A percentile compares a stretch with the other conserved stretches of the same genome.
Conservation (phyloP, 164 flowering plant genomes). For the Brasenia schreberi region DNA sequence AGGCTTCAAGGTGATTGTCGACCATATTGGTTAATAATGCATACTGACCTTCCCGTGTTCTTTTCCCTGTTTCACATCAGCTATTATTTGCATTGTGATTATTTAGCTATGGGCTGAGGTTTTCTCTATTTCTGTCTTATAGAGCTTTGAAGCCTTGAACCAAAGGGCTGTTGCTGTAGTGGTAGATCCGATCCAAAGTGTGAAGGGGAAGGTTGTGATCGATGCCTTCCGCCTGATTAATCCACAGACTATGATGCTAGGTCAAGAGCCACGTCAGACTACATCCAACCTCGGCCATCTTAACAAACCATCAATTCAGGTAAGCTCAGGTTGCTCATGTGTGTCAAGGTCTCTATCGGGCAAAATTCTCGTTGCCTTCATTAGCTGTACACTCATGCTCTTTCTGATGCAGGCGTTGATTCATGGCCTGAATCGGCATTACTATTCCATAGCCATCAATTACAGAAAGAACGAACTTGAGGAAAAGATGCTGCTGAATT, state of each 20-base stretch:
- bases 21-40: too few species aligned
- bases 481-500: conserved; percentile 41
- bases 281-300: conserved; percentile 69
- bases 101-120: not conserved
- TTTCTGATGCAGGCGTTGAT: conserved; percentile 45
- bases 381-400: too few species aligned
- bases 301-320: conserved; percentile 29
- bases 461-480: conserved; percentile 92
- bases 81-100: not conserved
- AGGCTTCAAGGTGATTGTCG: too few species aligned
- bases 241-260: conserved; percentile 91
- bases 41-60: too few species aligned
- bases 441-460: conserved; percentile 92
- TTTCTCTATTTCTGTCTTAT: not conserved
- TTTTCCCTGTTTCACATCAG: too few species aligned
- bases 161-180: conserved; percentile 28
- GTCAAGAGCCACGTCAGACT: conserved; percentile 96
- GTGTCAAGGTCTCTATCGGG: not conserved
- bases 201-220: conserved; percentile 94
- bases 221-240: conserved; percentile 90
- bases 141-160: conserved; percentile 73
- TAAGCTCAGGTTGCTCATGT: conserved; percentile 1
- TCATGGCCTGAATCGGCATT: conserved; percentile 91
- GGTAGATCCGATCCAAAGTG: conserved; percentile 68
- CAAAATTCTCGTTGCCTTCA: not conserved